Conservation (phyloP, 2,329 filamentous ascomycete genomes). For the Dactylellina sp. region DNA sequence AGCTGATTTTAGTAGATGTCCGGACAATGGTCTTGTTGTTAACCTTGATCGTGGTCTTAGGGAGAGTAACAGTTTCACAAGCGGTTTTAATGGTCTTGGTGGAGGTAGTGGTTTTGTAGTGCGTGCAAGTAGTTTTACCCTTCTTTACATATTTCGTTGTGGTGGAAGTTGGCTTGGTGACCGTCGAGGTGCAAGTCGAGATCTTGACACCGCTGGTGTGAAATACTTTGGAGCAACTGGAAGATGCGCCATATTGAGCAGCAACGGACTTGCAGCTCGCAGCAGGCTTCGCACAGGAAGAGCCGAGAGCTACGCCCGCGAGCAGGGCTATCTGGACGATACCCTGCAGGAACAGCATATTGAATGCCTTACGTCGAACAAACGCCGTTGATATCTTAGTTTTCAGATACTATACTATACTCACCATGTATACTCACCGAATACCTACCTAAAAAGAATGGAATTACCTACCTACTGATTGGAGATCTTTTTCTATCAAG, state of each 20-base stretch:
- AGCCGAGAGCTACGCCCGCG: constrained; percentile 5
- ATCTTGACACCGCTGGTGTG: constrained; percentile 5
- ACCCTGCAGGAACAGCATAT: constrained; percentile 16
- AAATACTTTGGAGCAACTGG: constrained; percentile 11
- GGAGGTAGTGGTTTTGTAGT: constrained; percentile 10
- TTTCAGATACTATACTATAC: constrained; percentile 3
- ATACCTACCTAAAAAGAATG: not conserved
- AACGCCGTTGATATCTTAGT: not conserved
- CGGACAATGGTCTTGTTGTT: not conserved
- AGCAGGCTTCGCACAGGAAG: constrained; percentile 7
- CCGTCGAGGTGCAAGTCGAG: constrained; percentile 11
- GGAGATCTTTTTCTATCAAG: not conserved
- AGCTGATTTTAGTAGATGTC: constrained; percentile 9
- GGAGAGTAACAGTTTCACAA: constrained; percentile 19
- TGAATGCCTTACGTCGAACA: constrained; percentile 5
- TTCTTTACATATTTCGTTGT: constrained; percentile 22
- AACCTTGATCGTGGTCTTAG: constrained; percentile 2
- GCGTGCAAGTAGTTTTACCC: constrained; percentile 13
- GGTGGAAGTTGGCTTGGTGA: constrained; percentile 12
- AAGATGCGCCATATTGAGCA: constrained; percentile 8
- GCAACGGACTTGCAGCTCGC: constrained; percentile 21
- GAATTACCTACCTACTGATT: not conserved
- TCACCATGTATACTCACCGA: constrained; percentile 9
- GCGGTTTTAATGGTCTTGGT: constrained; percentile 15
- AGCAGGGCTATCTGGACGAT: constrained; percentile 20